Evolutionary conservation across 2,329 filamentous ascomycete genomes (phyloP).

Genomic region (Fusarium subtropicale): DNA sequence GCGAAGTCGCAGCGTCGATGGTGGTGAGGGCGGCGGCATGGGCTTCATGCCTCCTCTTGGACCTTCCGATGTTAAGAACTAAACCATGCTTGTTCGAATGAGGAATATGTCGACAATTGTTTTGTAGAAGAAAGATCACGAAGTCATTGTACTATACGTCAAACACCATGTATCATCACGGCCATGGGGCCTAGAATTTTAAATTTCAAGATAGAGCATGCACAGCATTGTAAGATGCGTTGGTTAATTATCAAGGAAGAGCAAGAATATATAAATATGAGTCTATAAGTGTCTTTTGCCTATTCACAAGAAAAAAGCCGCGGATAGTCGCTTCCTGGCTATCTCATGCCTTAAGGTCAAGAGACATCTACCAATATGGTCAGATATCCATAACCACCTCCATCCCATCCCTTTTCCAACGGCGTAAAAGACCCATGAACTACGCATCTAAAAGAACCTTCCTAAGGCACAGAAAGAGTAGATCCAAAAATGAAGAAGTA

Average conservation of each 20-base stretch:
- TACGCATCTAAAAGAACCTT: neutral
- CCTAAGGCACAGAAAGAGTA: neutral
- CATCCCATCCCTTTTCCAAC: neutral
- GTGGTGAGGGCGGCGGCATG: slow-evolving; percentile 60
- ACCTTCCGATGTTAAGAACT: slow-evolving; percentile 12
- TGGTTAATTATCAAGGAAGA: slow-evolving; percentile 1
- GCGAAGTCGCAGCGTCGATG: slow-evolving; percentile 63
- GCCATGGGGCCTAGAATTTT: slow-evolving; percentile 13
- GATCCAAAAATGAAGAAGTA: neutral
- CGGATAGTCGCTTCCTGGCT: neutral
- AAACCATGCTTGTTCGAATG: neutral
- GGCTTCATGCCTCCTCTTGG: slow-evolving; percentile 67
- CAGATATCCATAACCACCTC: slow-evolving; percentile 24
- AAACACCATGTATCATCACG: slow-evolving; percentile 29
- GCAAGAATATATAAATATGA: slow-evolving; percentile 7
- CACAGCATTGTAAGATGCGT: slow-evolving; percentile 24
- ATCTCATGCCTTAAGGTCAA: neutral
- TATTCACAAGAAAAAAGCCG: neutral
- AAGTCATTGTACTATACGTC: slow-evolving; percentile 30
- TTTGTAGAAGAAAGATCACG: neutral
- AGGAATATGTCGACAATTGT: neutral
- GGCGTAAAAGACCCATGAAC: neutral
- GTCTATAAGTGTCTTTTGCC: slow-evolving; percentile 6
- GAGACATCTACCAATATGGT: slow-evolving; percentile 17
- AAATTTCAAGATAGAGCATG: slow-evolving; percentile 8